Evolutionary conservation across 768 basidiomycete genomes (phyloP).

Genomic region (Grammothele lineata): DNA sequence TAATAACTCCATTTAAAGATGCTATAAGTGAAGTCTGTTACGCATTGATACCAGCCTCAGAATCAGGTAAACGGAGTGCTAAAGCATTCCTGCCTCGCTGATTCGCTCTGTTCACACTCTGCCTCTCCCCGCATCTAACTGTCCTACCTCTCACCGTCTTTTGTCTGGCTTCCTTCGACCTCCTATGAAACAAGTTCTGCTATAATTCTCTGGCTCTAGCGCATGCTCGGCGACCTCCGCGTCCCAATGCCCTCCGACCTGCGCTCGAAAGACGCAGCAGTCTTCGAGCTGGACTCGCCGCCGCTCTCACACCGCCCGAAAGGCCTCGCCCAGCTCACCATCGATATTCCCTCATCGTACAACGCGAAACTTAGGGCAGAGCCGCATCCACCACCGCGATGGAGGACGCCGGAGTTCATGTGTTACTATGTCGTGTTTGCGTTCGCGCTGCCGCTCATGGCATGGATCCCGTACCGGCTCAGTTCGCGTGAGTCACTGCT

Average conservation of each 20-base stretch:
- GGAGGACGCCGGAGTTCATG: constrained; percentile 79
- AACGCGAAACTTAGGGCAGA: constrained; percentile 24
- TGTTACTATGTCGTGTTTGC: constrained; percentile 62
- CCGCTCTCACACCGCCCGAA: constrained; percentile 10
- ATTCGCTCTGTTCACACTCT: too few relatives aligned
- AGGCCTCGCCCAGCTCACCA: constrained; percentile 47
- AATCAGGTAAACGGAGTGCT: too few relatives aligned
- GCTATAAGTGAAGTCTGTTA: too few relatives aligned
- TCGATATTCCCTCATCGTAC: constrained; percentile 47
- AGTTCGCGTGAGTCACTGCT: constrained; percentile 79
- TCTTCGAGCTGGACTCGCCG: constrained; percentile 18
- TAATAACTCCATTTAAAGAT: too few relatives aligned
- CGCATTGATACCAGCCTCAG: too few relatives aligned
- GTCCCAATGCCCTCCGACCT: constrained; percentile 29
- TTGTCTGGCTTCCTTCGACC: too few relatives aligned
- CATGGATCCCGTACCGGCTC: constrained; percentile 66
- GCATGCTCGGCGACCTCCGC: constrained; percentile 20
- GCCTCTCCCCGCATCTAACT: too few relatives aligned
- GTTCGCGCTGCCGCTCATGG: constrained; percentile 67
- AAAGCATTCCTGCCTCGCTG: too few relatives aligned
- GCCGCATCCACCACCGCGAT: constrained; percentile 46
- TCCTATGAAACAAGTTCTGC: too few relatives aligned
- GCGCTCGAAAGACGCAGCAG: constrained; percentile 9
- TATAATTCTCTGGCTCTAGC: too few relatives aligned
- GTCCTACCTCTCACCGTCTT: too few relatives aligned